Evolutionary conservation across 176 grass and related monocot genomes (phyloP), one percentile per base, ranked within the genome.

Genomic region (Typha latifolia): DNA sequence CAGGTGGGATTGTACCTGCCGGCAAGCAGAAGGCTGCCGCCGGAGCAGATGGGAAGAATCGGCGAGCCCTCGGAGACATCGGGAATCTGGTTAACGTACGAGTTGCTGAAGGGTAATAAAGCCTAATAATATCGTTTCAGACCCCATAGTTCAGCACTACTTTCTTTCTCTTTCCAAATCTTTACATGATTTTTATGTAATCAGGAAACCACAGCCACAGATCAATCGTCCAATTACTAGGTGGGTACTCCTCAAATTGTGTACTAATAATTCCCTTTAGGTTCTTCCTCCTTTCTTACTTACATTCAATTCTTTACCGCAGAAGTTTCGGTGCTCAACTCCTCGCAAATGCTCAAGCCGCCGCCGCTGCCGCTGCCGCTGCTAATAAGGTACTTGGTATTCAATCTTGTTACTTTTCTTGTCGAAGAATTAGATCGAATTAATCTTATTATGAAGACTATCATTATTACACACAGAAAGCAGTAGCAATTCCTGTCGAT

Each of bases 241-340:
- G 70, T 63, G 16, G 12, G 56, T 15, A 16, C 9, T 21, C n/a
- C n/a, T n/a, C n/a, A n/a, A 14, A 18, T 72, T 61, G 0, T 51
- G 4, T 14, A 51, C 22, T 10, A 3, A 65, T 3, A 31, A 43
- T 9, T 71, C 29, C 1, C 16, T 3, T 22, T 20, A 53, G 20
- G 16, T 48, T 31, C 9, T 13, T 23, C 23, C 12, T 47, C 10
- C 8, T 9, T 43, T 3, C 16, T 12, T 13, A 37, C 10, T 47
- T 31, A 22, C 9, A 14, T 2, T 43, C 37, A 0, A 8, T 47
- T 15, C 14, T 49, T 49, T 62, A 6, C 14, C 12, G 3, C 12
- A 73, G 72, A 47, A 75, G 72, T 66, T 75, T 66, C 47, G 49
- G 72, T 43, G 62, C 72, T 66, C 72, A 67, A 24, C 63, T 75